phyloP scores from a whole-genome alignment of 805 yeast genomes.

The Metahyphopichia silvanorum region DNA sequence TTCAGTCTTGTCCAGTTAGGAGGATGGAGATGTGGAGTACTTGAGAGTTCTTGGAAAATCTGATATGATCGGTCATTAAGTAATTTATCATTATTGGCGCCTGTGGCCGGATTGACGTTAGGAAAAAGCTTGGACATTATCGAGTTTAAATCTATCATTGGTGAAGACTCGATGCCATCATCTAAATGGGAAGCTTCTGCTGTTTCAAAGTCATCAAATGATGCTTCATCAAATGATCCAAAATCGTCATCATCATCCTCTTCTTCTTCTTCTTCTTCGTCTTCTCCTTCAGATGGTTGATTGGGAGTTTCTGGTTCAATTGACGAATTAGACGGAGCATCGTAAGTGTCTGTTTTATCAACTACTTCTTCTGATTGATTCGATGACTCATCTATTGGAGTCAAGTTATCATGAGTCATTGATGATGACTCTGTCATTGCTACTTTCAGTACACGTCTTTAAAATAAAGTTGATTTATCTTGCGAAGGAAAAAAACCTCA shows the following conservation, averaged over 20 bases:
- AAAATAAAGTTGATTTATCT: too few relatives aligned
- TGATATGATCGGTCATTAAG: constrained; percentile 33
- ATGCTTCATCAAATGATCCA: constrained; percentile 37
- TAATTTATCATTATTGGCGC: constrained; percentile 7
- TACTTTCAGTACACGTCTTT: too few relatives aligned
- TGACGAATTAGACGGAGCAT: too few relatives aligned
- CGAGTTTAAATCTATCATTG: constrained; percentile 1
- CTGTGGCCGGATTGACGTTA: too few relatives aligned
- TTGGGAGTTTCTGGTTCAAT: not conserved
- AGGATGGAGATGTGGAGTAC: constrained; percentile 48
- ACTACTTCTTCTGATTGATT: too few relatives aligned
- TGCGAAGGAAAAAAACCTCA: too few relatives aligned
- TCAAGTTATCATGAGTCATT: too few relatives aligned
- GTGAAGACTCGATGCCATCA: not conserved
- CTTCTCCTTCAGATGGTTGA: constrained; percentile 1
- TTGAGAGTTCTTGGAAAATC: constrained; percentile 46
- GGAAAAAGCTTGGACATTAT: too few relatives aligned
- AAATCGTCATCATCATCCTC: constrained; percentile 33
- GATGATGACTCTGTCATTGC: too few relatives aligned
- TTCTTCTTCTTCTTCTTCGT: constrained; percentile 7
- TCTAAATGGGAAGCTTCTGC: constrained; percentile 1
- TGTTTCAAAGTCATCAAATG: constrained; percentile 20
- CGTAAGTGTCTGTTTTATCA: too few relatives aligned
- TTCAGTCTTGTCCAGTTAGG: constrained; percentile 70
- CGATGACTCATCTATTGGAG: too few relatives aligned